Conservation (phyloP, 1,139 yeast genomes). For the Tardiomyces digboiensis region DNA sequence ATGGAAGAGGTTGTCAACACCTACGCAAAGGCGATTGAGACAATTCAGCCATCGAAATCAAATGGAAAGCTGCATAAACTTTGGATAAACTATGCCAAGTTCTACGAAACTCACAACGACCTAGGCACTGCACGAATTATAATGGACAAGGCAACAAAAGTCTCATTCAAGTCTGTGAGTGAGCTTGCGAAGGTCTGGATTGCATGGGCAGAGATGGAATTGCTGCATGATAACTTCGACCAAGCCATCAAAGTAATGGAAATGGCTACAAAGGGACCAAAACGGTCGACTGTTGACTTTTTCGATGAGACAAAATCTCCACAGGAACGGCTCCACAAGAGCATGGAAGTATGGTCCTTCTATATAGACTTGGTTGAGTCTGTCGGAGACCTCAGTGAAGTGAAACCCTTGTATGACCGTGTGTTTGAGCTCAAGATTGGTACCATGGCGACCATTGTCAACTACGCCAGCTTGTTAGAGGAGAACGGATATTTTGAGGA, state of each 20-base stretch:
- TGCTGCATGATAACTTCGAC: constrained; percentile 40
- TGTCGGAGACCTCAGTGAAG: constrained; percentile 36
- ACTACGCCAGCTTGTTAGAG: constrained; percentile 56
- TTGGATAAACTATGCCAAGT: constrained; percentile 63
- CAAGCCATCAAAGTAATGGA: constrained; percentile 46
- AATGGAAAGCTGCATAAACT: constrained; percentile 31
- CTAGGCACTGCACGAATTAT: constrained; percentile 54
- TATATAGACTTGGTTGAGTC: constrained; percentile 70
- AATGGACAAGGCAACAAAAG: constrained; percentile 56
- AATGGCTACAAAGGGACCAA: constrained; percentile 40
- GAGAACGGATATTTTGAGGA: constrained; percentile 38
- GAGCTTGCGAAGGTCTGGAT: constrained; percentile 64
- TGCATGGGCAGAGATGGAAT: constrained; percentile 62
- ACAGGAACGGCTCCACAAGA: constrained; percentile 51
- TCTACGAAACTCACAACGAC: constrained; percentile 51
- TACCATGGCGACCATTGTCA: constrained; percentile 56
- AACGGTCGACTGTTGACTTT: constrained; percentile 25
- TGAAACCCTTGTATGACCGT: constrained; percentile 45
- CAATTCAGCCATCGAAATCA: constrained; percentile 54
- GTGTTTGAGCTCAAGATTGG: constrained; percentile 56
- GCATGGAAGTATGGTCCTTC: constrained; percentile 59
- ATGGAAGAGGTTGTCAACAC: constrained; percentile 41
- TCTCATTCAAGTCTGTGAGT: constrained; percentile 52
- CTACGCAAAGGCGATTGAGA: constrained; percentile 57
- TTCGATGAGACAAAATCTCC: constrained; percentile 41